Percentiles rank a stretch among this genome's conserved stretches.
Conservation (phyloP, 2,329 filamentous ascomycete genomes). For the Aspergillus phoenicis region DNA sequence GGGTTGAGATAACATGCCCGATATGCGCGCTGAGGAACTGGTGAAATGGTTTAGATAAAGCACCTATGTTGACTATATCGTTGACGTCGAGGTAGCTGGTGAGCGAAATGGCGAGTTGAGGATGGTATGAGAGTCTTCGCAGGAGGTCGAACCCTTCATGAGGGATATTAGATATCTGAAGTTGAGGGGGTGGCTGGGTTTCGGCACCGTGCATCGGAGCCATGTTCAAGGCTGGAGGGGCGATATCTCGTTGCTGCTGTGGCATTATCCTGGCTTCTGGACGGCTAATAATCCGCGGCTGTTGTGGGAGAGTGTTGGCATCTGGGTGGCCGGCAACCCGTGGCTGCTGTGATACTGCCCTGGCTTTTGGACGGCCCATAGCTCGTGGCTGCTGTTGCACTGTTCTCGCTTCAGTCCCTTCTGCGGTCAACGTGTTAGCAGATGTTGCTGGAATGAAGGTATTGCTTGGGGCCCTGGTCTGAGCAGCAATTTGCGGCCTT, state of each 20-base stretch:
- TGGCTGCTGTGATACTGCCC: not conserved
- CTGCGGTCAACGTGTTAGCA: not conserved
- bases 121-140: slow-evolving; percentile 16
- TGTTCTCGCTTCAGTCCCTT: not conserved
- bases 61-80: slow-evolving; percentile 67
- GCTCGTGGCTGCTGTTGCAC: not conserved
- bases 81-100: slow-evolving; percentile 56
- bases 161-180: not conserved
- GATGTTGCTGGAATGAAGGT: not conserved
- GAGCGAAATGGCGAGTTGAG: slow-evolving; percentile 59
- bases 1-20: not conserved
- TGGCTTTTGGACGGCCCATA: not conserved
- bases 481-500: not conserved
- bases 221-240: not conserved
- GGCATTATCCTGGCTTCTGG: no score
- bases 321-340: not conserved
- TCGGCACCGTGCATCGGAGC: not conserved
- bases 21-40: slow-evolving; percentile 32
- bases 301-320: not conserved
- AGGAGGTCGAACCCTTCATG: slow-evolving; percentile 18
- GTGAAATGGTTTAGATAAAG: slow-evolving; percentile 65
- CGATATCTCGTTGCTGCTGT: not conserved
- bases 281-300: not conserved
- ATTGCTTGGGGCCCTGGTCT: not conserved
- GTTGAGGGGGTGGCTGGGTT: not conserved